Conservation (phyloP, 306 rosid genomes). For the Sesbania bispinosa region DNA sequence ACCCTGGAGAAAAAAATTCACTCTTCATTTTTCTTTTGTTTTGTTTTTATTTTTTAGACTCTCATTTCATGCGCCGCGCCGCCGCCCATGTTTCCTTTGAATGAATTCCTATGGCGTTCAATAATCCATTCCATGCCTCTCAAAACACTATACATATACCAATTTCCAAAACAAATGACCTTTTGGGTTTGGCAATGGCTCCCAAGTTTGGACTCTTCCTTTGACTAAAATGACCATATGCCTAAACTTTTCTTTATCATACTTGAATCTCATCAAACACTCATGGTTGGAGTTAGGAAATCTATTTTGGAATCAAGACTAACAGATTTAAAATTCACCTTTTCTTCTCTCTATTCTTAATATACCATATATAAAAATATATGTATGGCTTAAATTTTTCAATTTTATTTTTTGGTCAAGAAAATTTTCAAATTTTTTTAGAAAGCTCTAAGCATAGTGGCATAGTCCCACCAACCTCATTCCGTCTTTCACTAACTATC, state of each 20-base stretch:
- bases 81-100: slow-evolving; percentile 31
- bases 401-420: no score
- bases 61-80: slow-evolving; percentile 33
- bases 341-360: no score
- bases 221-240: slow-evolving; percentile 19
- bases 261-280: neutral
- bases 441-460: neutral
- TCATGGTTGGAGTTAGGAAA: neutral
- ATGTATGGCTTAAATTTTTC: no score
- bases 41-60: neutral
- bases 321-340: neutral
- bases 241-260: neutral
- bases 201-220: slow-evolving; percentile 9
- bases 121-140: neutral
- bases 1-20: no score
- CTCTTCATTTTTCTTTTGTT: no score
- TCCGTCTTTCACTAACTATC: slow-evolving; percentile 25
- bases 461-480: neutral
- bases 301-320: neutral
- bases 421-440: neutral
- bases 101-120: slow-evolving; percentile 21
- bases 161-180: slow-evolving; percentile 21
- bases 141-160: neutral
- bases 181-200: slow-evolving; percentile 25
- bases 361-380: no score